Conservation (phyloP, 768 basidiomycete genomes). For the Serendipita sp. region DNA sequence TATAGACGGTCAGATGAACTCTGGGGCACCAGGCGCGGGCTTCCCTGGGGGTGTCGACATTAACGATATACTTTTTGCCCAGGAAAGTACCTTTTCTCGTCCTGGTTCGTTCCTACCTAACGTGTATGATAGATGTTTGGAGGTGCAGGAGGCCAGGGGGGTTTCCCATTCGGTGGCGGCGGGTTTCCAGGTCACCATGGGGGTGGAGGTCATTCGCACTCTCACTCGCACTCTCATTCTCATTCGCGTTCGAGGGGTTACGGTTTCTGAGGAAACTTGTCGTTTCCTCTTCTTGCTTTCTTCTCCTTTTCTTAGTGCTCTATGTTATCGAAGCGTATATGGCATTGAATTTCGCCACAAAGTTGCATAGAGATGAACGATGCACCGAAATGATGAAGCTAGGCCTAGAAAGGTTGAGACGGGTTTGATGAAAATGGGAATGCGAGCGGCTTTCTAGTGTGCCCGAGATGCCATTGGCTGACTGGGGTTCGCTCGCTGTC, state of each 20-base stretch:
- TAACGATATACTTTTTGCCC: not conserved
- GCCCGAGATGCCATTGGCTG: too few relatives aligned
- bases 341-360: too few relatives aligned
- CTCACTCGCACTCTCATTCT: not conserved
- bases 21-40: constrained; percentile 6
- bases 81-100: not conserved
- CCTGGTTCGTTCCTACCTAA: not conserved
- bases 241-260: not conserved
- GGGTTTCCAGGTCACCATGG: not conserved
- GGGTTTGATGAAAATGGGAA: too few relatives aligned
- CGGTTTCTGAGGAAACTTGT: not conserved
- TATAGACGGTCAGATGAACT: constrained; percentile 37
- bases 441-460: too few relatives aligned
- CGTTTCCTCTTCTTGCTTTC: too few relatives aligned
- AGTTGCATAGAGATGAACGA: too few relatives aligned
- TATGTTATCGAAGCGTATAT: too few relatives aligned
- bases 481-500: too few relatives aligned
- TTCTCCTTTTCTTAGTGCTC: too few relatives aligned
- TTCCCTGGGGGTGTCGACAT: constrained; percentile 3
- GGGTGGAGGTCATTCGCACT: not conserved
- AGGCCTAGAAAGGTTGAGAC: too few relatives aligned
- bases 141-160: not conserved
- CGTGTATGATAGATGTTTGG: not conserved
- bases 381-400: too few relatives aligned
- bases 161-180: not conserved